Evolutionary conservation across 2,329 filamentous ascomycete genomes (phyloP), one percentile per base, ranked within the genome.

Genomic region (Fusarium globosum): DNA sequence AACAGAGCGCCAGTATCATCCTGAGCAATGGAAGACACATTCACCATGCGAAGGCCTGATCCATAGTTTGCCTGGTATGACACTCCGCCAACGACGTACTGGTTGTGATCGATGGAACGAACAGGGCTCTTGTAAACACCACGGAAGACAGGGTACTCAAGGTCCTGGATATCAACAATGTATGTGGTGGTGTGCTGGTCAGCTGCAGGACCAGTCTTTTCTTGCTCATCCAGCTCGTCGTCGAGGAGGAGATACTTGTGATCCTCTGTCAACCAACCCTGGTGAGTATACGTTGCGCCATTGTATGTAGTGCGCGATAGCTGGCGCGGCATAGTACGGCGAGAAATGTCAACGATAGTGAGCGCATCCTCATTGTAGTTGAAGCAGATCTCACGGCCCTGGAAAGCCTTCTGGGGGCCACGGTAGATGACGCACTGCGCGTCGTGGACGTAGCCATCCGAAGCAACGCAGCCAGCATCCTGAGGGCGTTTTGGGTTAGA

Each of bases 181-280:
- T 87, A 88, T 3, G 86, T 87, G 30, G 84, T 85, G 12, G 86
- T 85, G 71, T 79, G 83, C 78, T 81, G 59, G 75, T 77, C 57
- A 11, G 80, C 80, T 2, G 82, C 85, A 3, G 81, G 78, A 13
- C 83, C 83, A 16, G 81, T 80, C 23, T 75, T 73, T n/a, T 85
- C 78, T 39, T 80, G 76, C 79, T 89, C 87, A 74, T 89, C 87
- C 30, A 85, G 82, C 76, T 88, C 87, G 72, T 88, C 87, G 73
- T 88, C 86, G 20, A 88, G 80, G 23, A 88, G 82, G 49, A 80
- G 80, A 72, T 85, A 85, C 46, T 84, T 62, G 81, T 77, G 65
- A 20, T 80, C 77, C 76, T 87, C 83, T 39, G 86, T 82, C 15
- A 89, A 79, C 81, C 85, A 86, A 48, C 88, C 88, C 76, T 90